Conservation (phyloP, 495 filamentous ascomycete genomes). For the Chaetomium tenue region DNA sequence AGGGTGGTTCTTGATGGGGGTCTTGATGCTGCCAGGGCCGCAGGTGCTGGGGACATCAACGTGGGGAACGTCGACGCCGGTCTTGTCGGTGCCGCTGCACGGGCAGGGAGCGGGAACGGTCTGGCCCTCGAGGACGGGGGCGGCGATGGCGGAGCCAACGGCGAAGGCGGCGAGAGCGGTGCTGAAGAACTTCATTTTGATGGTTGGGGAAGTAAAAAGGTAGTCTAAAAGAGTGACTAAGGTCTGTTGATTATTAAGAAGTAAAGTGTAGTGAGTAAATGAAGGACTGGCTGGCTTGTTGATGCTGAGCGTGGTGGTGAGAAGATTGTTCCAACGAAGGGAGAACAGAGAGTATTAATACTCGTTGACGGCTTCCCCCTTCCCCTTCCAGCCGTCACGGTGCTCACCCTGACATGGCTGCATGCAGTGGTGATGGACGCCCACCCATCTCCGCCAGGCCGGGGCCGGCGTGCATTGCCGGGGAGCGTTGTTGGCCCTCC, state of each 20-base stretch:
- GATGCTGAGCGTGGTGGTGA: slow-evolving; percentile 11
- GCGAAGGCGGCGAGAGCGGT: slow-evolving; percentile 22
- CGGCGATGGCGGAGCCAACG: slow-evolving; percentile 21
- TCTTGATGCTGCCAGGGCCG: neutral
- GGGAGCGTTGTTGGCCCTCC: neutral
- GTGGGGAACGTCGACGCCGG: neutral
- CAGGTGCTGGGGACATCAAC: neutral
- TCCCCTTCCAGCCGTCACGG: neutral
- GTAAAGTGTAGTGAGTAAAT: neutral
- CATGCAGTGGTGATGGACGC: slow-evolving; percentile 4
- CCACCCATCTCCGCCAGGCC: neutral
- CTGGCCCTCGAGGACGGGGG: neutral
- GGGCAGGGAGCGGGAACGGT: neutral
- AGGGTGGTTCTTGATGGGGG: too few relatives aligned
- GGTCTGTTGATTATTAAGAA: slow-evolving; percentile 17
- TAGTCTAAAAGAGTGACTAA: slow-evolving; percentile 22
- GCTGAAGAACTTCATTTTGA: slow-evolving; percentile 25
- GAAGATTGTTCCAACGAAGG: neutral
- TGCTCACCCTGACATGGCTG: neutral
- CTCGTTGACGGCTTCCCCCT: neutral
- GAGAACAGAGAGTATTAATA: slow-evolving; percentile 8
- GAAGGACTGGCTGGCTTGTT: neutral
- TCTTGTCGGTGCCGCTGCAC: neutral
- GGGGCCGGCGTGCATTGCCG: neutral
- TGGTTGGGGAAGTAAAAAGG: neutral